Base-by-base conservation (phyloP, 2,329 filamentous ascomycete species). In the Trichoderma oligosporum region DNA sequence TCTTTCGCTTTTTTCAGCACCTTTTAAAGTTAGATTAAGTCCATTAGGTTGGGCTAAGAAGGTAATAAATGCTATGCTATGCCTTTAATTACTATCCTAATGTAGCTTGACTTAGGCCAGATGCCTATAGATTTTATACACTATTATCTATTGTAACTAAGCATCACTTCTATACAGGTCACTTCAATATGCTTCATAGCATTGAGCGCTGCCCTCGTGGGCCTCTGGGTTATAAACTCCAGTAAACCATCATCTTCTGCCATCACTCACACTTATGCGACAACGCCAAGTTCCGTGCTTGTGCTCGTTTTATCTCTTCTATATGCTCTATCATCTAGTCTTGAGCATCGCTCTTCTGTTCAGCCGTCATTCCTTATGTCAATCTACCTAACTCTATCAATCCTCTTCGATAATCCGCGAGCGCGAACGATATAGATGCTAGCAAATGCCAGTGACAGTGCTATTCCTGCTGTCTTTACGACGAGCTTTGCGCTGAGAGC, bases 361-460 rank as follows among this genome's bases (percentile, higher is more conserved):
- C 61, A 61, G 5, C 61, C 61, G 2, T 63, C 62, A 2, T 59
- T 60, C 12, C 27, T 63, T 9, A 44, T 63, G 4, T 61, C 59
- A 18, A 45, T 57, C 1, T 63, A 62, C 25, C 52, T 63, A 9
- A 59, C 45, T 1, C 35, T 62, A 27, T 61, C 62, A 9, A 45
- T 61, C 14, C 42, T 63, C 16, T 52, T 63, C 27, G 61, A 63
- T 29, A 45, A 39, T n/a, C 61, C 62, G 22, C 61, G 61, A 27
- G 49, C 58, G 9, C 61, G 61, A 36, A 63, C 62, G 1, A n/a
- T 62, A 22, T 63, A 57, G 59, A 45, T 63, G 60, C 49, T 57
- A 3, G 38, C 22, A n/a, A 55, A 58, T 29, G 41, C 53, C 1
- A 20, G 16, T 8, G 29, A 42, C 39, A 61, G 41, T 12, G 31